phyloP scores from a whole-genome alignment of 768 basidiomycete genomes.

The Hysterangium stoloniferum region DNA sequence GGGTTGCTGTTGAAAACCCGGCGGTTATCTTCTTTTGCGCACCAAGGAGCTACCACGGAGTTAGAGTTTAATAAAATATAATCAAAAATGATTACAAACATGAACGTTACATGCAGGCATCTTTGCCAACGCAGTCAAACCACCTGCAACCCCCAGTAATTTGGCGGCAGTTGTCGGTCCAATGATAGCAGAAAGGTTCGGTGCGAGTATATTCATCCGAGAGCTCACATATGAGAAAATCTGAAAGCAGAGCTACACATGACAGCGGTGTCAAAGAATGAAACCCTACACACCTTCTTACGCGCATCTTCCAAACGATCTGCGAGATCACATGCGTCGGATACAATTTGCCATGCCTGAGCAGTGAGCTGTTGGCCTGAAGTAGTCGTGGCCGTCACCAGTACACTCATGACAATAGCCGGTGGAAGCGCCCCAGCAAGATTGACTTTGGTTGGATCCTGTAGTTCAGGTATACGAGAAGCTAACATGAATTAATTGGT shows the following conservation, averaged over 20 bases:
- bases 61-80: too few relatives aligned
- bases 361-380: constrained; percentile 65
- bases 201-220: constrained; percentile 96
- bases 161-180: constrained; percentile 99
- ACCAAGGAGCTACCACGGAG: constrained; percentile 65
- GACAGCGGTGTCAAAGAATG: background rate
- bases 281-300: constrained; percentile 56
- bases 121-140: constrained; percentile 80
- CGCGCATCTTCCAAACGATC: constrained; percentile 83
- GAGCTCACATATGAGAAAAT: constrained; percentile 99
- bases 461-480: constrained; percentile 4
- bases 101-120: constrained; percentile 96
- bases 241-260: constrained; percentile 30
- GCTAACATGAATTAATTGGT: background rate
- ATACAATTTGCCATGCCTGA: constrained; percentile 70
- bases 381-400: constrained; percentile 91
- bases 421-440: constrained; percentile 73
- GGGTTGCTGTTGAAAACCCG: constrained; percentile 82
- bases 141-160: constrained; percentile 93
- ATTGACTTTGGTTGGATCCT: constrained; percentile 86
- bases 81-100: constrained; percentile 39
- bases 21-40: constrained; percentile 89
- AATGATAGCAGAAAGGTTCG: constrained; percentile 97
- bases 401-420: constrained; percentile 92
- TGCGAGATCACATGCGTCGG: constrained; percentile 83